phyloP scores from a whole-genome alignment of 306 rosid species.

The Begonia masoniana region DNA sequence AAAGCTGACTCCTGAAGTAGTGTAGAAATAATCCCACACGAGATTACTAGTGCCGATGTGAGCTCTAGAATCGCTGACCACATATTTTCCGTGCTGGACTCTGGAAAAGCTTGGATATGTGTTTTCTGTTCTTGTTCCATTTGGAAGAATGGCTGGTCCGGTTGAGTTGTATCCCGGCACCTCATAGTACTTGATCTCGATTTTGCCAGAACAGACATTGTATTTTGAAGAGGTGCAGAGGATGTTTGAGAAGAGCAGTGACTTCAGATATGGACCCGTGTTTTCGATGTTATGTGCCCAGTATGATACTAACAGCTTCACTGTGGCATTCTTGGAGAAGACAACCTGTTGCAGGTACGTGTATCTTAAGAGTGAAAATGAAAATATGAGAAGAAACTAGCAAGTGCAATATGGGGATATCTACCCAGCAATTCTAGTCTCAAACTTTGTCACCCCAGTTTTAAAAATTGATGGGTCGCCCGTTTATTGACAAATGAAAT shows the following conservation, averaged over 20 bases:
- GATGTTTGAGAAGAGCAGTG: constrained; percentile 64
- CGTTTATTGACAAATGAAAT: no score
- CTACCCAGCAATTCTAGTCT: no score
- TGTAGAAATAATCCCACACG: constrained; percentile 81
- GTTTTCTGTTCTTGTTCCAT: constrained; percentile 45
- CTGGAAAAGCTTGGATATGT: constrained; percentile 56
- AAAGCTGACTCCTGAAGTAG: constrained; percentile 81
- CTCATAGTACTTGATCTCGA: constrained; percentile 71
- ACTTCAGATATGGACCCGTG: constrained; percentile 68
- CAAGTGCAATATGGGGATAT: no score
- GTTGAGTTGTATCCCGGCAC: constrained; percentile 81
- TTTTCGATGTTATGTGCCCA: constrained; percentile 60
- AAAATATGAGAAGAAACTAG: neutral
- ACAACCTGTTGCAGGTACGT: constrained; percentile 30
- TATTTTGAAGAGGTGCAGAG: constrained; percentile 68
- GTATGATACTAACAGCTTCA: constrained; percentile 63
- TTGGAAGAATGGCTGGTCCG: constrained; percentile 45
- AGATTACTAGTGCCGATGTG: constrained; percentile 89
- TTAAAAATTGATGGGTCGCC: no score
- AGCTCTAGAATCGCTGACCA: constrained; percentile 62
- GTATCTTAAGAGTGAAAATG: constrained; percentile 6
- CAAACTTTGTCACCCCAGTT: no score
- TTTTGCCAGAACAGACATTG: constrained; percentile 66
- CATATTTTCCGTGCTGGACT: constrained; percentile 91
- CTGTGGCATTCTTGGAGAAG: constrained; percentile 69